Evolutionary conservation across 352 stramenopile species (phyloP), one percentile per base, ranked within the genome.

Genomic region (Aphanomyces euteiches): DNA sequence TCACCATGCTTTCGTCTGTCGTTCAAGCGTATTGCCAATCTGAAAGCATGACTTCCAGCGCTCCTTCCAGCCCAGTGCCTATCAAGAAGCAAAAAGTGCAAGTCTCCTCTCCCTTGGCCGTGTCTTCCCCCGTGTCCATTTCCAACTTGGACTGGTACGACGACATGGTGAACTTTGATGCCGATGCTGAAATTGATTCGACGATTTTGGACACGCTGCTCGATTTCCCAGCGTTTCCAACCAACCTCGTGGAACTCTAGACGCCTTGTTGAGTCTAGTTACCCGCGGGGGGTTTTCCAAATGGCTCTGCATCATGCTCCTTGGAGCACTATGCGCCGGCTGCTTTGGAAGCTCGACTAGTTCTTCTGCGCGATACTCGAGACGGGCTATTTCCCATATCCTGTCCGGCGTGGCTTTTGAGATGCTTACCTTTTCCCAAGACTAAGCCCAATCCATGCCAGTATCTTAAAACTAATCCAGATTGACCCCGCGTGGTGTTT

Each of bases 11-110:
- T 8, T 59, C 63, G 21, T 58, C 34, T 21, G 54, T 69, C 43
- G 63, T 69, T 17, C 63, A 69, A 17, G 53, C 63, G 5, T 69
- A 69, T 28, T 38, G 34, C 50, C 34, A 69, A 43, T 6, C 63
- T 10, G 21, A 43, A 17, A 17, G 53, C 6, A 37, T 59, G 37
- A 47, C 56, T 3, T 41, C 40, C 36, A n/a, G 38, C 34, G 3
- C 7, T 57, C 38, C 17, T 12, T 12, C 17, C 10, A n/a, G 10
- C 43, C 10, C 17, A n/a, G 36, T 58, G 50, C 21, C 50, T 58
- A 19, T 28, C 17, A 58, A 58, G 21, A 58, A 58, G 50, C 8
- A 12, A 7, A 58, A 58, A 21, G 17, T 19, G 17, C 1, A n/a
- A n/a, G 45, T 28, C 28, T 28, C 45, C 13, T 53, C 45, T 53